phyloP scores from a whole-genome alignment of 768 basidiomycete species.

The Pleurotus sapidus region DNA sequence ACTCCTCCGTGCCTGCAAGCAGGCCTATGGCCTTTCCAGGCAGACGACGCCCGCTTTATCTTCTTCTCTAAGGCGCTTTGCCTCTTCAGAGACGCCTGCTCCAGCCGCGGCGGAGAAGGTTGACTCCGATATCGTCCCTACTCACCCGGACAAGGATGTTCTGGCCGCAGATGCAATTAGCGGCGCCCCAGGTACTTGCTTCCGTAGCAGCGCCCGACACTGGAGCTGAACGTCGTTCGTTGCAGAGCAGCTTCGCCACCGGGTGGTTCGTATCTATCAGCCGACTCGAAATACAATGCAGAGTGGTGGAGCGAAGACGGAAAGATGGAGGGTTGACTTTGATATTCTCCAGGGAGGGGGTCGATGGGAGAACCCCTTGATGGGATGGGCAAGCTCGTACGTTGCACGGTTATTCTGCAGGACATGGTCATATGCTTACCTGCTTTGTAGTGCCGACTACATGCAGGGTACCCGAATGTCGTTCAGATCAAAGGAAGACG shows the following conservation, averaged over 20 bases:
- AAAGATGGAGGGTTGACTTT: conserved; percentile 94
- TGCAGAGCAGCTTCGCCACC: conserved; percentile 79
- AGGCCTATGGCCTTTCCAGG: conserved; percentile 24
- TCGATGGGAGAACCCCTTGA: conserved; percentile 97
- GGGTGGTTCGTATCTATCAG: conserved; percentile 88
- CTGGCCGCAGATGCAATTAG: conserved; percentile 80
- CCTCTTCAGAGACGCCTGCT: conserved; percentile 26
- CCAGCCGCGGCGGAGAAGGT: conserved; percentile 24
- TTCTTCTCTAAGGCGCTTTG: conserved; percentile 20
- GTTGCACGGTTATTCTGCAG: conserved; percentile 23
- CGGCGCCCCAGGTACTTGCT: conserved; percentile 74
- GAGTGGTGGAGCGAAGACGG: conserved; percentile 80
- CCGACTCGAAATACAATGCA: conserved; percentile 95
- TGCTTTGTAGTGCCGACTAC: conserved; percentile 74
- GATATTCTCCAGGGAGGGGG: conserved; percentile 87
- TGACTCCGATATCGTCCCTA: conserved; percentile 38
- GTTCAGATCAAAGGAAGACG: conserved; percentile 87
- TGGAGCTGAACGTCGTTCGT: no score
- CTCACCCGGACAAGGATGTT: conserved; percentile 55
- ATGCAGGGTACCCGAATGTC: conserved; percentile 87
- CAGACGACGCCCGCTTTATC: conserved; percentile 16
- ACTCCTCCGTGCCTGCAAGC: conserved; percentile 45
- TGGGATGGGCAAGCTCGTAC: conserved; percentile 96
- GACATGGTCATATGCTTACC: background rate
- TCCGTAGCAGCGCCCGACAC: no score